These are phyloP conservation scores for Butyriboletus appendiculatus DNA, from an alignment of 1,284 basidiomycete species.

Conservation along the genomic window DNA sequence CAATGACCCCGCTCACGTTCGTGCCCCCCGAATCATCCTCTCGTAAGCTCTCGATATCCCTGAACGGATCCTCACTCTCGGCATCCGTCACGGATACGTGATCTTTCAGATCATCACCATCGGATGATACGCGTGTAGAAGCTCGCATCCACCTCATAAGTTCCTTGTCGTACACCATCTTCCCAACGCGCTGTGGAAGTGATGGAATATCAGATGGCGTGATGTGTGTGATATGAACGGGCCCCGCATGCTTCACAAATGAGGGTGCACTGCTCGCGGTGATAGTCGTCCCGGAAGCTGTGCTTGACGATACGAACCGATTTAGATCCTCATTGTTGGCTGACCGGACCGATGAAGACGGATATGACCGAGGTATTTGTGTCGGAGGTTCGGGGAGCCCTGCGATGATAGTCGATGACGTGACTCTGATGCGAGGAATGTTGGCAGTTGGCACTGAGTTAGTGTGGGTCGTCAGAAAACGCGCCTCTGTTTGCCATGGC, in stretches of 20 bases:
- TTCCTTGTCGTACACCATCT: slow-evolving; percentile 83
- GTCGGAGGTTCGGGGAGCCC: slow-evolving; percentile 11
- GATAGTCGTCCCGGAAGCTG: slow-evolving; percentile 72
- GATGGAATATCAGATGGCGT: slow-evolving; percentile 76
- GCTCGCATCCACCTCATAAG: slow-evolving; percentile 85
- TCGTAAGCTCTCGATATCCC: slow-evolving; percentile 80
- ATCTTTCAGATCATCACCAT: slow-evolving; percentile 41
- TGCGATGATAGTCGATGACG: slow-evolving; percentile 26
- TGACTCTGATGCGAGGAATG: slow-evolving; percentile 28
- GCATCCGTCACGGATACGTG: slow-evolving; percentile 45
- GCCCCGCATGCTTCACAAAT: slow-evolving; percentile 82
- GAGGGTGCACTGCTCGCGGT: slow-evolving; percentile 73
- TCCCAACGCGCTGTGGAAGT: slow-evolving; percentile 76
- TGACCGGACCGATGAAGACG: slow-evolving; percentile 51
- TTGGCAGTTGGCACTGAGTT: slow-evolving; percentile 27
- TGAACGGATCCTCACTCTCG: slow-evolving; percentile 82
- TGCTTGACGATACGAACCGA: slow-evolving; percentile 84
- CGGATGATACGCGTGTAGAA: slow-evolving; percentile 38
- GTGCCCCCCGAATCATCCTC: slow-evolving; percentile 51
- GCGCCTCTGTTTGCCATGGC: slow-evolving; percentile 31
- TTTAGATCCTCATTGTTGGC: slow-evolving; percentile 72
- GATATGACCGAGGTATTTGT: slow-evolving; percentile 42
- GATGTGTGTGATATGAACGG: slow-evolving; percentile 74
- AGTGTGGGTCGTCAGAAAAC: slow-evolving; percentile 10
- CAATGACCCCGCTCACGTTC: slow-evolving; percentile 6